Conservation (phyloP, 208 protist genomes). For the Crithidia expoeki region DNA sequence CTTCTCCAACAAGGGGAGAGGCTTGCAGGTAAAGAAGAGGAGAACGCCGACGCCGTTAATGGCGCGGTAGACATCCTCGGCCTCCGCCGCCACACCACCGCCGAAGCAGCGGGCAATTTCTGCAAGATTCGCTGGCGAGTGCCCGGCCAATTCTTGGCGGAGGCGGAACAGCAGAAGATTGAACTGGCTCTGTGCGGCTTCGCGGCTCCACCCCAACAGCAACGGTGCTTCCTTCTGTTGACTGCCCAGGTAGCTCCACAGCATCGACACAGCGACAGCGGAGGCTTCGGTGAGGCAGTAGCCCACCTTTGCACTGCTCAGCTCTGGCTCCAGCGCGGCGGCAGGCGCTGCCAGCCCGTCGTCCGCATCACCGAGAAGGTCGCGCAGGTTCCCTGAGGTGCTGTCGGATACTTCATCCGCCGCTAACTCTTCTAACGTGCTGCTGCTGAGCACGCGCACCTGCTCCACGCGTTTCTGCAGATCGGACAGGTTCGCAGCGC, state of each 20-base stretch:
- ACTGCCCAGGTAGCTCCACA: conserved; percentile 37
- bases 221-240: conserved; percentile 34
- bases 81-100: conserved; percentile 22
- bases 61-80: conserved; percentile 58
- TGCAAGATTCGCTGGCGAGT: conserved; percentile 39
- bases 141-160: conserved; percentile 48
- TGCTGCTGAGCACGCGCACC: conserved; percentile 35
- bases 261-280: conserved; percentile 52
- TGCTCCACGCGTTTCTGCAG: conserved; percentile 35
- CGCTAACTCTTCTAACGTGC: conserved; percentile 31
- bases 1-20: conserved; percentile 33
- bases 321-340: conserved; percentile 22
- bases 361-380: conserved; percentile 12
- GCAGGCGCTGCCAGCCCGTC: not conserved
- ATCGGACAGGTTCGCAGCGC: conserved; percentile 29
- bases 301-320: conserved; percentile 36
- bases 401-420: conserved; percentile 29
- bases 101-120: conserved; percentile 48
- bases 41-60: conserved; percentile 58
- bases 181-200: conserved; percentile 38
- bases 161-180: conserved; percentile 46
- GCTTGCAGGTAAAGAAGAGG: conserved; percentile 58
- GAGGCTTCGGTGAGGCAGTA: conserved; percentile 47
- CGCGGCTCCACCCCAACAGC: conserved; percentile 29
- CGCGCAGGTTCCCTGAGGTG: conserved; percentile 22